Evolutionary conservation across 2,329 filamentous ascomycete genomes (phyloP), one percentile per base, ranked within the genome.

Genomic region (Fusarium sp.): DNA sequence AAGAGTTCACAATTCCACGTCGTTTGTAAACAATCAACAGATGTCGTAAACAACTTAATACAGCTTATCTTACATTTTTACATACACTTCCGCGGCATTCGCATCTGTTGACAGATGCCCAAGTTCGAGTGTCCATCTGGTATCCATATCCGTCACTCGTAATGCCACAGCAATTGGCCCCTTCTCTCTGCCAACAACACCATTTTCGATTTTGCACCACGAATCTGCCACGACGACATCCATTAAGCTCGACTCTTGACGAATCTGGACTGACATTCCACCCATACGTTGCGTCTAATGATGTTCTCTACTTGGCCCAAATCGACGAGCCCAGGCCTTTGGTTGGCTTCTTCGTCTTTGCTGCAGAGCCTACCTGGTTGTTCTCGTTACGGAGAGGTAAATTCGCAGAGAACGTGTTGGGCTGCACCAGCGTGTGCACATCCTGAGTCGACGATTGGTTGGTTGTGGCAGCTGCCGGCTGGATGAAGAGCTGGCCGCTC

Each of bases 251-350:
- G 28, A 22, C 14, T 18, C n/a, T n/a, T 18, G 24, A 8, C 17
- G 39, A 11, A 33, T 10, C 10, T 28, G 18, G 20, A 20, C 17
- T 28, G 20, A 14, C 18, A 20, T 6, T 15, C 22, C 15, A 17
- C 24, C 28, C n/a, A 18, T 18, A 13, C 24, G 20, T 14, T 38
- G 34, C 6, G 31, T 34, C 15, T 39, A 7, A 8, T 22, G 11
- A 40, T 18, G 10, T 10, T 28, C 7, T 52, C 45, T 46, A 61
- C 31, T 53, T 58, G 24, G 72, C 72, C 72, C 72, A 74, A 58
- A 73, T 72, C 14, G 72, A 74, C 18, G 68, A 63, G 11, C 45
- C 44, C 6, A 74, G 48, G 2, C 72, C 72, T 17, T 64, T 51
- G 8, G 56, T 63, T 7, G 60, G 66, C 34, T 65, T 74, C n/a